Conservation (phyloP, 164 flowering plant species). For the Protea cynaroides region DNA sequence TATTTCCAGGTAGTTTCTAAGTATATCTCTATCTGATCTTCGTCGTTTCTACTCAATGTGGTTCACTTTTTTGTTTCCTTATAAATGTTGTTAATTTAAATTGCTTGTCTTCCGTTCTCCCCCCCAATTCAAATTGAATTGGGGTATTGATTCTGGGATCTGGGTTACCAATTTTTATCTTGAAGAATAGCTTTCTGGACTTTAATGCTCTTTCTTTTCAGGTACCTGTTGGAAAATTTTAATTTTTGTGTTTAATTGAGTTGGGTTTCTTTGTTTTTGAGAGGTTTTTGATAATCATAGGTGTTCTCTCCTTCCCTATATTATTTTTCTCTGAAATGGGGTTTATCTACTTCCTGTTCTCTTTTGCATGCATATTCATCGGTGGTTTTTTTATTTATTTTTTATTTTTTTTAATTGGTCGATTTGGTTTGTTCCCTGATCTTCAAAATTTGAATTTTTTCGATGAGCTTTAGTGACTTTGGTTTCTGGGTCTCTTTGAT, state of each 20-base stretch:
- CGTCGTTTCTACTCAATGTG: constrained; percentile 1
- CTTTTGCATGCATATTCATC: no score
- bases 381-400: no score
- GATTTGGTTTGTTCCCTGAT: no score
- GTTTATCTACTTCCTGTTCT: background rate
- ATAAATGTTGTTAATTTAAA: background rate
- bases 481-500: no score
- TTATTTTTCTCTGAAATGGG: background rate
- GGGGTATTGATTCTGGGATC: background rate
- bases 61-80: background rate
- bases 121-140: background rate
- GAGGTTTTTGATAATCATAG: background rate
- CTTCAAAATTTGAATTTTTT: no score
- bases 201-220: background rate
- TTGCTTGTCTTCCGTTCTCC: no score
- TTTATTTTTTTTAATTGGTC: no score
- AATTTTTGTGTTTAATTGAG: background rate
- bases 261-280: background rate
- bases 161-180: background rate
- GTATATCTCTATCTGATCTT: background rate
- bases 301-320: background rate
- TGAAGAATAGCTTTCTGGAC: background rate
- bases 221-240: background rate
- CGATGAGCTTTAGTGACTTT: no score
- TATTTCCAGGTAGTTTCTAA: no score